Evolutionary conservation across 768 basidiomycete genomes (phyloP).

Genomic region (Leccinum rimulosum): DNA sequence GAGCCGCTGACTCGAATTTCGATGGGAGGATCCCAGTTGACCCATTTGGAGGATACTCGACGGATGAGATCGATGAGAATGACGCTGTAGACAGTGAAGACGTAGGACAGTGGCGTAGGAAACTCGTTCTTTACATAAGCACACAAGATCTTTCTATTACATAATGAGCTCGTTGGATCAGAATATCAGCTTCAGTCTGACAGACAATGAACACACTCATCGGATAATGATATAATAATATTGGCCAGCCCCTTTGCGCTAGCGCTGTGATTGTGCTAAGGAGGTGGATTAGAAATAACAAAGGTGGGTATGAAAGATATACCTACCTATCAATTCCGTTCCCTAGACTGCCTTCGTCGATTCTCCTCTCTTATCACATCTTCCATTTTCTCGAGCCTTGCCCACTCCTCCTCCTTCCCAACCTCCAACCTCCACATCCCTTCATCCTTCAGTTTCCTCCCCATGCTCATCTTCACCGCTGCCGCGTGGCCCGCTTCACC

Average conservation of each 20-base stretch:
- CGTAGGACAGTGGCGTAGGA: too few species aligned
- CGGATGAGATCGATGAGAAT: slow-evolving; percentile 32
- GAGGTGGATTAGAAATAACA: background rate
- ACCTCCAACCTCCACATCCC: slow-evolving; percentile 35
- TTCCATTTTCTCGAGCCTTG: slow-evolving; percentile 27
- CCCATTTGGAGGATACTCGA: slow-evolving; percentile 33
- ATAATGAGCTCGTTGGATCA: too few species aligned
- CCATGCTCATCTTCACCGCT: slow-evolving; percentile 54
- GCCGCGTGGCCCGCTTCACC: slow-evolving; percentile 73
- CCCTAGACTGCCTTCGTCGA: slow-evolving; percentile 10
- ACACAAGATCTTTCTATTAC: too few species aligned
- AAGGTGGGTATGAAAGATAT: background rate
- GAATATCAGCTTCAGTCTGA: too few species aligned
- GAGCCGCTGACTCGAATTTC: slow-evolving; percentile 23
- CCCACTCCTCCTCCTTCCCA: slow-evolving; percentile 27
- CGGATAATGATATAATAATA: too few species aligned
- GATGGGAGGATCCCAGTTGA: slow-evolving; percentile 36
- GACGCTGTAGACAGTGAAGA: too few species aligned
- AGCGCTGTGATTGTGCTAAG: background rate
- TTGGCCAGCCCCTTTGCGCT: too few species aligned
- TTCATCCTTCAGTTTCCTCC: slow-evolving; percentile 44
- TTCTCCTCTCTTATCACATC: slow-evolving; percentile 33
- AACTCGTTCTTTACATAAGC: too few species aligned
- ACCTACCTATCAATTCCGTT: slow-evolving; percentile 1
- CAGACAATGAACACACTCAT: too few species aligned